These are phyloP conservation scores for Elaeis oleifera DNA, from an alignment of 202 grass and related monocot genomes.

Conservation along the genomic window DNA sequence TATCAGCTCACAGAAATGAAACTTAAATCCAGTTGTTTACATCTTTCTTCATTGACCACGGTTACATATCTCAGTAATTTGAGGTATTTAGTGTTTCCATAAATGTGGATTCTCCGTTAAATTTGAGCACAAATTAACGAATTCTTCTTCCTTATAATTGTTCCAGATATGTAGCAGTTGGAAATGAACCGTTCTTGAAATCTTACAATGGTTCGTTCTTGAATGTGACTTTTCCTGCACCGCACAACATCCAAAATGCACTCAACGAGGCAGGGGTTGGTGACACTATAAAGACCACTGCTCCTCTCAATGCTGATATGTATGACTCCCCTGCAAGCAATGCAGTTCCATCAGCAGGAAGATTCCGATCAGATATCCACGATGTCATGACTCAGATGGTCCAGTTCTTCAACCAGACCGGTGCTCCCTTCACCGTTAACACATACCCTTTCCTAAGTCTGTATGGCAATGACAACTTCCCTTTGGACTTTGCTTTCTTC, in stretches of 20 bases:
- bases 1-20: too few relatives aligned
- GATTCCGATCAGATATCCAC: constrained; percentile 41
- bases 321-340: constrained; percentile 21
- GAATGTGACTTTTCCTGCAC: constrained; percentile 65
- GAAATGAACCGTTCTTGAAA: constrained; percentile 76
- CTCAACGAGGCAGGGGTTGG: constrained; percentile 62
- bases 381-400: constrained; percentile 70
- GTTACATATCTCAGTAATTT: too few relatives aligned
- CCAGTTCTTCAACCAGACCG: constrained; percentile 55
- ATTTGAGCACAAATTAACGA: background rate
- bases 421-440: constrained; percentile 78
- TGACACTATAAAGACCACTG: constrained; percentile 49
- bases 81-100: too few relatives aligned
- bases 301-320: constrained; percentile 82
- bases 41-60: too few relatives aligned
- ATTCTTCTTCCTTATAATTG: background rate
- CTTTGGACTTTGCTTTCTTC: constrained; percentile 80
- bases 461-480: constrained; percentile 41
- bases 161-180: constrained; percentile 75
- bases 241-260: constrained; percentile 74
- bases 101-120: background rate
- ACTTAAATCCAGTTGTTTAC: too few relatives aligned
- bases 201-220: constrained; percentile 62
- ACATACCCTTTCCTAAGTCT: constrained; percentile 95
- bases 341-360: constrained; percentile 42